Evolutionary conservation across 1,284 basidiomycete genomes (phyloP).

Genomic region (Somion occarium): DNA sequence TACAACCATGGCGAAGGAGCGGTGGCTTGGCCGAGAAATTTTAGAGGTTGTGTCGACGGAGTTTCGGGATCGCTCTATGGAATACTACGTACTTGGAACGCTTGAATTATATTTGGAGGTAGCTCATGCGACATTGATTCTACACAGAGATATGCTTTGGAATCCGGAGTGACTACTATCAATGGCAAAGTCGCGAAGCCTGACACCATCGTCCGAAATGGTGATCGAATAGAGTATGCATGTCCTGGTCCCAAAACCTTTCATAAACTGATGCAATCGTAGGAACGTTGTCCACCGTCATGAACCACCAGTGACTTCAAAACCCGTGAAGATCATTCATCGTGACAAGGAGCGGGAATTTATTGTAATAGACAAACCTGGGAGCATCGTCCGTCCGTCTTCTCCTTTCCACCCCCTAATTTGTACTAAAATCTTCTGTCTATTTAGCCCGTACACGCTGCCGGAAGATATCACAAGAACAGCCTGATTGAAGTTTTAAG

Average conservation of each 20-base stretch:
- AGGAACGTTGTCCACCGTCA: constrained; percentile 95
- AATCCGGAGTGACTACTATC: constrained; percentile 92
- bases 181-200: constrained; percentile 83
- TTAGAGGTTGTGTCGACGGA: constrained; percentile 86
- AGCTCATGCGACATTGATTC: constrained; percentile 1
- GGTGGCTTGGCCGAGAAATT: constrained; percentile 85
- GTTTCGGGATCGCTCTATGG: constrained; percentile 86
- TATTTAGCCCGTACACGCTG: constrained; percentile 79
- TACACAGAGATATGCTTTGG: constrained; percentile 78
- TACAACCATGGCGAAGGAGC: constrained; percentile 87
- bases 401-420: constrained; percentile 3
- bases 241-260: not conserved
- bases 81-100: constrained; percentile 79
- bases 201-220: constrained; percentile 78
- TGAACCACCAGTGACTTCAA: constrained; percentile 92
- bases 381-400: constrained; percentile 74
- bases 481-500: constrained; percentile 87
- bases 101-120: not conserved
- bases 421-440: constrained; percentile 4
- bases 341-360: constrained; percentile 79
- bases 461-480: constrained; percentile 85
- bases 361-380: constrained; percentile 93
- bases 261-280: not conserved
- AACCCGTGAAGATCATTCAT: constrained; percentile 77
- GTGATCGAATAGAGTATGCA: constrained; percentile 86